Base-by-base conservation (phyloP, 345 rosid genomes). In the Heritiera littoralis region DNA sequence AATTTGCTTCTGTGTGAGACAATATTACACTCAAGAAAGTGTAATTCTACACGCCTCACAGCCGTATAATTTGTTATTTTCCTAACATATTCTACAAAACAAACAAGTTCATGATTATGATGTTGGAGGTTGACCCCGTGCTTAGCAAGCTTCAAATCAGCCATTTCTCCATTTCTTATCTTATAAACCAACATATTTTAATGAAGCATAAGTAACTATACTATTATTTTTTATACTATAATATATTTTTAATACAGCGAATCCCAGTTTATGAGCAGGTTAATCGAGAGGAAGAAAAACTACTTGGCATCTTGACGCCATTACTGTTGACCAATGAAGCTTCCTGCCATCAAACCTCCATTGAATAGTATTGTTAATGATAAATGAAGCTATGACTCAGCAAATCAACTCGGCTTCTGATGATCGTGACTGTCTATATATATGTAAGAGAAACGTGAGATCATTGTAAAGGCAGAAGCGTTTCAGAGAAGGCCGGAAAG, bases 241-340 rank as follows among this genome's bases (percentile, higher is more conserved):
- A 35, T 35, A 1, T 1, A 0, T 32, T 3, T 48, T 30, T 64
- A 64, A 1, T 13, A 32, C 5, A 23, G 6, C 9, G 17, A 61
- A 9, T 40, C 20, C 45, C 28, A 18, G 15, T 43, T 41, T 67
- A 15, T 20, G 3, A n/a, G 52, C 32, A 67, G 10, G 52, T 18
- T 41, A 67, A 9, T n/a, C 43, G 52, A 18, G 15, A n/a, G 15
- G 52, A 66, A n/a, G 2, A 17, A 66, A 17, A 28, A 48, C 51
- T 64, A 40, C 3, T 18, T 41, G 4, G 18, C 73, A 40, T 2
- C 40, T 69, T 69, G 56, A 69, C n/a, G 6, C 73, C 43, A 40
- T 40, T 40, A 40, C 5, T 48, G 9, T 71, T 72, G 61, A 72
- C 75, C 75, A 72, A 51, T 13, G 51, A 63, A 79, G 43, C 75